These are phyloP conservation scores for Plantago ovata DNA, from an alignment of 257 asterid genomes.

Conservation along the genomic window DNA sequence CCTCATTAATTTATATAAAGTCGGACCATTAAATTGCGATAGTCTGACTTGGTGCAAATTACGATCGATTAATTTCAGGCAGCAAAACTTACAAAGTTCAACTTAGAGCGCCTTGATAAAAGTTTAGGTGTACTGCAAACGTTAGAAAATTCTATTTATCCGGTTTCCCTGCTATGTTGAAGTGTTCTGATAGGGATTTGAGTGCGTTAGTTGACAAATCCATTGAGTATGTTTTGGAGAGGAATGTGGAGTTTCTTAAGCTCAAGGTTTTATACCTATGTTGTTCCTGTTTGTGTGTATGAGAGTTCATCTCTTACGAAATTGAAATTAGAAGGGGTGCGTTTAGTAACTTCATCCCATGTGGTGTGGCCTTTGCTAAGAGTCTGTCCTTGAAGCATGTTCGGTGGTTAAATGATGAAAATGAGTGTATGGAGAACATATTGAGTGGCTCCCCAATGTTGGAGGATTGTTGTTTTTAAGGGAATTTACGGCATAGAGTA, in stretches of 20 bases:
- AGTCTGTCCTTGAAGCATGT: background rate
- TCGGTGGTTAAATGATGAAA: background rate
- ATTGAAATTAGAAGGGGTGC: background rate
- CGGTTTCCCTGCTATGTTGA: background rate
- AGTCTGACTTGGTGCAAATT: no score
- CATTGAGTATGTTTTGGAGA: background rate
- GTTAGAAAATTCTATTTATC: background rate
- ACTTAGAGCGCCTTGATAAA: no score
- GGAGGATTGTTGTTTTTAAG: background rate
- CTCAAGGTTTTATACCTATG: background rate
- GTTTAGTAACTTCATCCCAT: background rate
- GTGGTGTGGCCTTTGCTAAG: background rate
- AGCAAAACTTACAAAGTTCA: no score
- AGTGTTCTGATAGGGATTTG: no score
- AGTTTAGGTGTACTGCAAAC: background rate
- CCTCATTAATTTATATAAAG: no score
- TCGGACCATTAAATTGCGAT: no score
- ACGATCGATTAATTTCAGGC: no score
- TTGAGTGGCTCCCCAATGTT: background rate
- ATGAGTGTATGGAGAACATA: background rate
- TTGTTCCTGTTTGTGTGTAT: background rate
- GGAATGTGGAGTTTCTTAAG: background rate
- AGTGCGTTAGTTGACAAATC: background rate
- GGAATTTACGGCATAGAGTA: background rate
- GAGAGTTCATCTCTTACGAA: background rate